phyloP scores from a whole-genome alignment of 257 asterid species.

The Capsicum rhomboideum region DNA sequence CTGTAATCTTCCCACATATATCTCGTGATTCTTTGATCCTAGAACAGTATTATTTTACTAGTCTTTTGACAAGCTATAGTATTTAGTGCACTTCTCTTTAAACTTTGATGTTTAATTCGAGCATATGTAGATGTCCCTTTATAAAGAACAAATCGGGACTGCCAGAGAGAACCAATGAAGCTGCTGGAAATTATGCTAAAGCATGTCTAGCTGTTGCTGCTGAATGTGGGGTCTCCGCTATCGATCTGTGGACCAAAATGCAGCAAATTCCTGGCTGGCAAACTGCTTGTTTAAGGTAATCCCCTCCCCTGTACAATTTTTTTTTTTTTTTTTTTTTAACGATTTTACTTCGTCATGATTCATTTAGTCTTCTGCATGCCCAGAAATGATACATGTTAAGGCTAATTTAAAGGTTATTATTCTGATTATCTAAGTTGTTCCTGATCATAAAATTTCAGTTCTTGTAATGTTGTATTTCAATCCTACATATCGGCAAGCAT shows the following conservation, averaged over 20 bases:
- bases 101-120: background rate
- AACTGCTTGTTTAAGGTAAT: slow-evolving; percentile 49
- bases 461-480: background rate
- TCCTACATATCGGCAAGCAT: background rate
- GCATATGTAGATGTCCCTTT: slow-evolving; percentile 35
- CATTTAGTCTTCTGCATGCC: background rate
- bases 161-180: slow-evolving; percentile 83
- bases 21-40: background rate
- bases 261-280: slow-evolving; percentile 64
- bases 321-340: too few relatives aligned
- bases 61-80: background rate
- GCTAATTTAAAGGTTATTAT: background rate
- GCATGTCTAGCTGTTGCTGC: slow-evolving; percentile 61
- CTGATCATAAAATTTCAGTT: background rate
- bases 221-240: slow-evolving; percentile 43
- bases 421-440: background rate
- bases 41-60: background rate
- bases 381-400: background rate
- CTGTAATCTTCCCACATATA: slow-evolving; percentile 24
- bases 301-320: background rate
- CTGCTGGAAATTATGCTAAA: slow-evolving; percentile 64
- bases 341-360: background rate
- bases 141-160: slow-evolving; percentile 31
- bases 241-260: slow-evolving; percentile 82
- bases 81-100: background rate